Evolutionary conservation across 2,329 filamentous ascomycete genomes (phyloP).

Genomic region (Claviceps pazoutovae): DNA sequence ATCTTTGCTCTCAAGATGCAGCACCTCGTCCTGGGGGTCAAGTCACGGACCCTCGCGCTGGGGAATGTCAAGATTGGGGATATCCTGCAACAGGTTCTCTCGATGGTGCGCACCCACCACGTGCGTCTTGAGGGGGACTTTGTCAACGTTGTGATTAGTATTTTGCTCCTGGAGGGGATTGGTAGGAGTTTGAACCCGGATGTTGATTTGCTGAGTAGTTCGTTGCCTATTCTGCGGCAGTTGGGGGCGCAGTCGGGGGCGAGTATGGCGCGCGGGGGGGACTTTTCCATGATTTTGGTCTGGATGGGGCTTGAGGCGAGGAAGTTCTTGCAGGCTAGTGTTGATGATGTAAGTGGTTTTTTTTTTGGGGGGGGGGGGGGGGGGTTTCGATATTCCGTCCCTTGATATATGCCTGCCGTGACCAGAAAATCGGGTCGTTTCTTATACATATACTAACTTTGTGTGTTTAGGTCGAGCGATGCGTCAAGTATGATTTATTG

Average conservation of each 20-base stretch:
- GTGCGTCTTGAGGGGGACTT: slow-evolving; percentile 94
- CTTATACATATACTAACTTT: background rate
- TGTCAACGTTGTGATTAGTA: slow-evolving; percentile 94
- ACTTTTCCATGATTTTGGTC: slow-evolving; percentile 75
- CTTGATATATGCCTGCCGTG: background rate
- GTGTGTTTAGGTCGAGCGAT: slow-evolving; percentile 51
- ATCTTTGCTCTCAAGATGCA: slow-evolving; percentile 95
- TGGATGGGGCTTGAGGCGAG: slow-evolving; percentile 86
- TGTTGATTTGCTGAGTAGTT: slow-evolving; percentile 72
- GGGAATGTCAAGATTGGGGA: slow-evolving; percentile 95
- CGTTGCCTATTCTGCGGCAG: slow-evolving; percentile 79
- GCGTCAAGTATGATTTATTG: slow-evolving; percentile 80
- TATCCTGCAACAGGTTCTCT: slow-evolving; percentile 76
- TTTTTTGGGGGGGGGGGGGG: background rate
- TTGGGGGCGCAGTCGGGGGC: slow-evolving; percentile 66
- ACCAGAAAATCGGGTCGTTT: no score
- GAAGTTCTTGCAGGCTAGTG: slow-evolving; percentile 76
- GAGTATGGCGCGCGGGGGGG: slow-evolving; percentile 54
- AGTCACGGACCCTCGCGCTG: slow-evolving; percentile 77
- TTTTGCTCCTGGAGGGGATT: slow-evolving; percentile 85
- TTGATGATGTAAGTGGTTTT: slow-evolving; percentile 58
- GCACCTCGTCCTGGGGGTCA: slow-evolving; percentile 82
- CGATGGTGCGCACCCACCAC: slow-evolving; percentile 85
- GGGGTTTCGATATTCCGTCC: background rate
- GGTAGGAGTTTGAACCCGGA: slow-evolving; percentile 75